Base-by-base conservation (phyloP, 768 basidiomycete species). In the Pholiota microspora region DNA sequence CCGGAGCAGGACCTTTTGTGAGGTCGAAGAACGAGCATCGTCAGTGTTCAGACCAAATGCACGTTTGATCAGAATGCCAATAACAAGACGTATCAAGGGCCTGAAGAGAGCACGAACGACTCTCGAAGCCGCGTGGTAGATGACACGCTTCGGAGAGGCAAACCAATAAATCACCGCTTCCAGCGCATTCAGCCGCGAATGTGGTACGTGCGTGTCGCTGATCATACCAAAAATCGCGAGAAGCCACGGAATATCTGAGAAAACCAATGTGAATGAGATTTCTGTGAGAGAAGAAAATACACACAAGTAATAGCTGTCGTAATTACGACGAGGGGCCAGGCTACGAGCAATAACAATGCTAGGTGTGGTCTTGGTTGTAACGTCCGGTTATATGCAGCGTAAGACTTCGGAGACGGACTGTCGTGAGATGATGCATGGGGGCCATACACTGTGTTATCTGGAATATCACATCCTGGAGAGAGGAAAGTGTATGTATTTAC, bases 361-460 rank as follows among this genome's bases (percentile, higher is more conserved):
- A 63, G 63, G 23, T 65, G 55, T 7, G 76, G 77, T 49, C 71
- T 62, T 2, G 58, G 52, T 7, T 70, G 53, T 27, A 67, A 54
- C 13, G 75, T 73, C 13, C 76, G 68, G 56, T 77, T 77, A 54
- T 75, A 75, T 16, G 69, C 68, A 9, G 73, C 71, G 54, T 69
- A 74, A 2, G 66, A 61, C 24, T 64, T 60, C 0, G 76, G 73
- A 3, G 72, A 70, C 0, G 76, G 72, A 1, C 51, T 44, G 34
- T 78, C 76, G 53, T 71, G 67, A 7, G 76, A 75, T 0, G 75
- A 75, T n/a, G 76, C 69, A 52, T 79, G 78, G 7, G 78, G 78
- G 1, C 78, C 78, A 47, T 74, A 78, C 1, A 78, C 76, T 1
- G 68, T 48, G 32, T 66, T 64, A 35, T 69, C 68, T 2, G 69